Evolutionary conservation across 305 asterid genomes (phyloP).

Genomic region (Striga hermonthica): DNA sequence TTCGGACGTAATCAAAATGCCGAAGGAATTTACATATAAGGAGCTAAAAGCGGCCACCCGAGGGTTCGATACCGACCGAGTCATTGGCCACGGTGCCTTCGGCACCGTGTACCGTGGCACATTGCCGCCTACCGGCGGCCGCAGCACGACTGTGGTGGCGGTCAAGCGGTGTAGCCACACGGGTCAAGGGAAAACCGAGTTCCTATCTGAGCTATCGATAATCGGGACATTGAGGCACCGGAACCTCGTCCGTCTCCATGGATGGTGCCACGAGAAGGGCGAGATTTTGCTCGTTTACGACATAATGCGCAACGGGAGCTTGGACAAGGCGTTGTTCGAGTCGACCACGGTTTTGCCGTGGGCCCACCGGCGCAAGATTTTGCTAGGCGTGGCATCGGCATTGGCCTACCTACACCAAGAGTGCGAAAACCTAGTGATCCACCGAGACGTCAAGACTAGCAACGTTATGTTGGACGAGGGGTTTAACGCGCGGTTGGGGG

Average conservation of each 20-base stretch:
- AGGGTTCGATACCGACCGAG: constrained; percentile 51
- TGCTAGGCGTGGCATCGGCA: constrained; percentile 89
- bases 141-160: constrained; percentile 59
- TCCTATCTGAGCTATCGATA: constrained; percentile 73
- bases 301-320: constrained; percentile 83
- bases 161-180: constrained; percentile 80
- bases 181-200: constrained; percentile 89
- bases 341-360: constrained; percentile 61
- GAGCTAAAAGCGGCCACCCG: constrained; percentile 67
- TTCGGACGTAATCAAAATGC: constrained; percentile 74
- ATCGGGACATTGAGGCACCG: constrained; percentile 84
- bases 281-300: constrained; percentile 78
- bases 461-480: constrained; percentile 84
- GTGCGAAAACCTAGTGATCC: constrained; percentile 87
- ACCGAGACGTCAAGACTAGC: constrained; percentile 78
- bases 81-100: constrained; percentile 83
- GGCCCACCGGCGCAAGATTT: constrained; percentile 57
- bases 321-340: constrained; percentile 84
- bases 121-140: constrained; percentile 52
- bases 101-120: constrained; percentile 78
- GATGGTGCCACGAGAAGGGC: constrained; percentile 92
- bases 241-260: constrained; percentile 77
- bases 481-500: constrained; percentile 81
- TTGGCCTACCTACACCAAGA: constrained; percentile 84
- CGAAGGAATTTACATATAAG: constrained; percentile 79